These are phyloP conservation scores for Lactarius quietus DNA, from an alignment of 768 basidiomycete species.

Conservation along the genomic window DNA sequence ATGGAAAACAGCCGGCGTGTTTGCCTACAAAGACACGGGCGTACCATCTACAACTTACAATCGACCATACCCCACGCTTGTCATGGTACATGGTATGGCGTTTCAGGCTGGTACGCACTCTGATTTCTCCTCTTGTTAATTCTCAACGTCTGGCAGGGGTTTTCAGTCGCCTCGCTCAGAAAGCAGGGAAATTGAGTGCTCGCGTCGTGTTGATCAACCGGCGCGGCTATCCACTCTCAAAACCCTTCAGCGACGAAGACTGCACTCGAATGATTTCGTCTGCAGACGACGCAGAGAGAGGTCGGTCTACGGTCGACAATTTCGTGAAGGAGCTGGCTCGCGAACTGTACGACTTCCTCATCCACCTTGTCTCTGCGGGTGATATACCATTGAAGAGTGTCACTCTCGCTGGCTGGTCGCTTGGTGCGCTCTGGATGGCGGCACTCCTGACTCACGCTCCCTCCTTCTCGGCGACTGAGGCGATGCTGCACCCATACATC, in stretches of 20 bases:
- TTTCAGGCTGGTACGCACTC: not conserved
- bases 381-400: not conserved
- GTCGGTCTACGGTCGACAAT: not conserved
- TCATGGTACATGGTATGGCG: not conserved
- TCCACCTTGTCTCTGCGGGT: not conserved
- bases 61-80: not conserved
- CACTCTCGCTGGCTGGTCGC: not conserved
- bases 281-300: not conserved
- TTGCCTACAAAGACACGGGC: not conserved
- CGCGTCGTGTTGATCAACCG: not conserved
- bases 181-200: not conserved
- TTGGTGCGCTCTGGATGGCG: not conserved
- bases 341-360: not conserved
- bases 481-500: not conserved
- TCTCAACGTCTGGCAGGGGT: not conserved
- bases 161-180: not conserved
- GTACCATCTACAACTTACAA: not conserved
- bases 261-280: not conserved
- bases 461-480: not conserved
- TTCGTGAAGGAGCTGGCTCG: not conserved
- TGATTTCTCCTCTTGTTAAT: not conserved
- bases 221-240: not conserved
- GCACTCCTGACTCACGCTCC: not conserved
- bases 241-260: constrained; percentile 1
- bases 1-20: not conserved